phyloP scores from a whole-genome alignment of 2,329 filamentous ascomycete genomes.

The Neurospora sp. region DNA sequence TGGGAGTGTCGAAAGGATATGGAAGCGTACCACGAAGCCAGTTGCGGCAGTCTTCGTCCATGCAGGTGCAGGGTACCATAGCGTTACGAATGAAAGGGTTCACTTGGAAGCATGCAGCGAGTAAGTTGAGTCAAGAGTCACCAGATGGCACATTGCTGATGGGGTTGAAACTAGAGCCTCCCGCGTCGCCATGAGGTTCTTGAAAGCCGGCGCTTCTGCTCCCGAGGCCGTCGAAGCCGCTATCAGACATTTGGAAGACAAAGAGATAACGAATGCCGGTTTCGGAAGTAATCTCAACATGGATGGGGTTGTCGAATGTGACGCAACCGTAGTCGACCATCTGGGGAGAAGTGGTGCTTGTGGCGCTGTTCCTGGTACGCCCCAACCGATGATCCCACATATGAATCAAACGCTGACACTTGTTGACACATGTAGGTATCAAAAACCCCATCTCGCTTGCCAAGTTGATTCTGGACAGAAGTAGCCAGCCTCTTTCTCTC shows the following conservation, averaged over 20 bases:
- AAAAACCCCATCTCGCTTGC: constrained; percentile 88
- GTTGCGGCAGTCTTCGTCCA: constrained; percentile 77
- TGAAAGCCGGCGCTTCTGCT: constrained; percentile 69
- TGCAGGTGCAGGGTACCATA: constrained; percentile 91
- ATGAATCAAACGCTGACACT: constrained; percentile 1
- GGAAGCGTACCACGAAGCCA: constrained; percentile 7
- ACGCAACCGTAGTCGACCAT: constrained; percentile 89
- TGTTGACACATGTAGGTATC: constrained; percentile 51
- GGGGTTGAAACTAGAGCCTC: constrained; percentile 54
- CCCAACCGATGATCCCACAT: neutral
- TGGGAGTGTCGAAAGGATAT: constrained; percentile 13
- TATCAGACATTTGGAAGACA: constrained; percentile 79
- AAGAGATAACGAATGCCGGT: constrained; percentile 92
- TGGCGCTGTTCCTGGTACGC: constrained; percentile 77
- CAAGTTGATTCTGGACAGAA: constrained; percentile 69
- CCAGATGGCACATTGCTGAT: constrained; percentile 1
- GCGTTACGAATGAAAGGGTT: constrained; percentile 68
- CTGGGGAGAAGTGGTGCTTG: constrained; percentile 84
- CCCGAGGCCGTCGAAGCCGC: constrained; percentile 86
- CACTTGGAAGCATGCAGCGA: constrained; percentile 82
- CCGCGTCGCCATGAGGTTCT: constrained; percentile 69
- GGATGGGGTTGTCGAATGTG: constrained; percentile 85
- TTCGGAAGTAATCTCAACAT: constrained; percentile 92
- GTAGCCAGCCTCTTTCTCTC: constrained; percentile 67
- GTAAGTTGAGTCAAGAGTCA: constrained; percentile 43